These are phyloP conservation scores for Barbatosphaeria neglecta DNA, from an alignment of 495 filamentous ascomycete genomes.

Conservation along the genomic window DNA sequence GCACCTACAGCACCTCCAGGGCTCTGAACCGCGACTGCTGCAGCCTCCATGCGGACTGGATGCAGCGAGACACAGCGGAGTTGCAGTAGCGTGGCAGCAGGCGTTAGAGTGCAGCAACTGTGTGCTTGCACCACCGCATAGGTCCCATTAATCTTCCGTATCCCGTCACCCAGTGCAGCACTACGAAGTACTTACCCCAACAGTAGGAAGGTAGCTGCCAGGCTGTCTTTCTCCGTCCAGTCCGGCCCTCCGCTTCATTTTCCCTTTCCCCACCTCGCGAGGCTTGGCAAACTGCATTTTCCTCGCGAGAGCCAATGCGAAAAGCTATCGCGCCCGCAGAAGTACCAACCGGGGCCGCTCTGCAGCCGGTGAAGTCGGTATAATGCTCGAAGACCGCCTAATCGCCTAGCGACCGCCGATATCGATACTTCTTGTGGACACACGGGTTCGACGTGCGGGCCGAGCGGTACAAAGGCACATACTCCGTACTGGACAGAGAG, in stretches of 20 bases:
- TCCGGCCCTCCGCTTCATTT: not conserved
- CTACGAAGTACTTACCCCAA: too few relatives aligned
- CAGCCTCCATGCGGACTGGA: not conserved
- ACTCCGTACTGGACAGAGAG: not conserved
- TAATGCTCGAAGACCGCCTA: not conserved
- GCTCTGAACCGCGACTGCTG: too few relatives aligned
- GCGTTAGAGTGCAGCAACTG: too few relatives aligned
- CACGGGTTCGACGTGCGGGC: too few relatives aligned
- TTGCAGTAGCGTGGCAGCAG: not conserved
- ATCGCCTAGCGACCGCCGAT: not conserved
- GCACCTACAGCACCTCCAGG: too few relatives aligned
- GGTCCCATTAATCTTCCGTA: too few relatives aligned
- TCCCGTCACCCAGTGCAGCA: too few relatives aligned
- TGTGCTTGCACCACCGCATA: too few relatives aligned
- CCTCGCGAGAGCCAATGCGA: not conserved
- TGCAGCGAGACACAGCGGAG: not conserved
- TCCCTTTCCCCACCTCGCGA: not conserved
- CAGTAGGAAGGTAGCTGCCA: too few relatives aligned
- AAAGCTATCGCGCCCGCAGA: not conserved
- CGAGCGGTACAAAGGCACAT: not conserved
- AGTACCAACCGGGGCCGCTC: not conserved
- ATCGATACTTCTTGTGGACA: not conserved
- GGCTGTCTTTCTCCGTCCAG: not conserved
- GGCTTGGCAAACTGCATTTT: not conserved
- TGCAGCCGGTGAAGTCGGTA: not conserved